Percentiles rank a stretch among this genome's conserved stretches.
Evolutionary conservation across 306 rosid genomes (phyloP).

Genomic region (Cicer arietinum): DNA sequence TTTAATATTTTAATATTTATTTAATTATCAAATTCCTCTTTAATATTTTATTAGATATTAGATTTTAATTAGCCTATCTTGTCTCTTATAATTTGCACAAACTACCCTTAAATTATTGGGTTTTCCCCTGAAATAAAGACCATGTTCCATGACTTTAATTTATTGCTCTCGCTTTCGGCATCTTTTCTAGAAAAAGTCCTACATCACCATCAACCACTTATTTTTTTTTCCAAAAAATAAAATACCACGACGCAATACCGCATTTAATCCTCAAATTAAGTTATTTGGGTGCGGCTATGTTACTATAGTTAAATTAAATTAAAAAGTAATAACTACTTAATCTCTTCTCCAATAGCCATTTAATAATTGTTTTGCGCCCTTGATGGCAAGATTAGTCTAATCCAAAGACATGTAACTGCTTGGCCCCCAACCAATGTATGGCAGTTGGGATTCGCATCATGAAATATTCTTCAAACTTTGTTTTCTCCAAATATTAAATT

Average conservation of each 20-base stretch:
- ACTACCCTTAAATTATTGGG: no score
- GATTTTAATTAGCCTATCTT: no score
- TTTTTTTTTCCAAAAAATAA: background rate
- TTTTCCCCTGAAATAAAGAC: no score
- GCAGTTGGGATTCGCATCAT: slow-evolving; percentile 56
- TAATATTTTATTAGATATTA: no score
- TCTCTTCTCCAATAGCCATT: slow-evolving; percentile 37
- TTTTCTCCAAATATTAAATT: slow-evolving; percentile 37
- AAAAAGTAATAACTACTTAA: slow-evolving; percentile 42
- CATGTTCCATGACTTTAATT: background rate
- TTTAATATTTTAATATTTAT: no score
- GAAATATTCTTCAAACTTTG: slow-evolving; percentile 49
- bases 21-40: no score
- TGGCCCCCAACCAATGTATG: slow-evolving; percentile 53
- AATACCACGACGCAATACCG: slow-evolving; percentile 42
- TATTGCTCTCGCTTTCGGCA: background rate
- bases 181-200: slow-evolving; percentile 25
- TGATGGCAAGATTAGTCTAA: slow-evolving; percentile 56
- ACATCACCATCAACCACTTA: slow-evolving; percentile 10
- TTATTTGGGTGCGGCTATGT: slow-evolving; percentile 36
- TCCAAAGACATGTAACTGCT: slow-evolving; percentile 46
- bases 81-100: no score
- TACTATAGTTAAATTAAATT: background rate
- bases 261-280: slow-evolving; percentile 42
- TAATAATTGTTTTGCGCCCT: slow-evolving; percentile 46